Conservation (phyloP, 345 rosid species). For the Salix arbutifolia region DNA sequence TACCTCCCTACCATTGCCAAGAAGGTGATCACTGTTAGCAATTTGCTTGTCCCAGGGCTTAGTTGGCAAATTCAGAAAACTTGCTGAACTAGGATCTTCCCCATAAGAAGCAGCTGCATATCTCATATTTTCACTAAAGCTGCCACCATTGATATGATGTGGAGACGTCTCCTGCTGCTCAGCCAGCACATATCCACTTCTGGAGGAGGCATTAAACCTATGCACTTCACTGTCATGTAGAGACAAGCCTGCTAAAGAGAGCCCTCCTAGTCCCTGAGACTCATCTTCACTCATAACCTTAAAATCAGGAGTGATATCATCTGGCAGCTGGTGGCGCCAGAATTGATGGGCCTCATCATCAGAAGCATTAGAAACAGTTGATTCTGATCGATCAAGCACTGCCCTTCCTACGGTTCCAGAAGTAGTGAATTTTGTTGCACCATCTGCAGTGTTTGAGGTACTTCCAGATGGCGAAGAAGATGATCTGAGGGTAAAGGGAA, state of each 20-base stretch:
- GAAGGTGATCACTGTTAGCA: conserved; percentile 49
- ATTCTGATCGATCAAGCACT: conserved; percentile 64
- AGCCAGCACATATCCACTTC: conserved; percentile 44
- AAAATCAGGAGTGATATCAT: conserved; percentile 93
- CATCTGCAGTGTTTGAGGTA: conserved; percentile 38
- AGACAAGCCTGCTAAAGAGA: conserved; percentile 73
- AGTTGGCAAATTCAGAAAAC: conserved; percentile 41
- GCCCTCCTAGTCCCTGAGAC: conserved; percentile 52
- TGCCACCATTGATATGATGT: conserved; percentile 48
- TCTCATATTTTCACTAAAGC: conserved; percentile 53
- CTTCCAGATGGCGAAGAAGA: conserved; percentile 49
- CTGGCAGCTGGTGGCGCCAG: conserved; percentile 95
- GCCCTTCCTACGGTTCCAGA: conserved; percentile 59
- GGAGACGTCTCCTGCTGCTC: conserved; percentile 53
- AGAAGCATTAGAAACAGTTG: conserved; percentile 68
- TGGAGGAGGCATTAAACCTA: conserved; percentile 49
- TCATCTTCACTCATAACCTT: conserved; percentile 73
- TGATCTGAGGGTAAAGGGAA: conserved; percentile 71
- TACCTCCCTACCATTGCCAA: conserved; percentile 52
- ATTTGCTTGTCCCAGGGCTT: conserved; percentile 84
- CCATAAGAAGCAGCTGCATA: conserved; percentile 53
- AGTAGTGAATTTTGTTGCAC: conserved; percentile 41
- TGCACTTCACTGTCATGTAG: conserved; percentile 55
- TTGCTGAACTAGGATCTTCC: conserved; percentile 51
- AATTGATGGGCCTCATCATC: conserved; percentile 91